Evolutionary conservation across 2,329 filamentous ascomycete genomes (phyloP), one percentile per base, ranked within the genome.

Genomic region (Neospermospora avenae): DNA sequence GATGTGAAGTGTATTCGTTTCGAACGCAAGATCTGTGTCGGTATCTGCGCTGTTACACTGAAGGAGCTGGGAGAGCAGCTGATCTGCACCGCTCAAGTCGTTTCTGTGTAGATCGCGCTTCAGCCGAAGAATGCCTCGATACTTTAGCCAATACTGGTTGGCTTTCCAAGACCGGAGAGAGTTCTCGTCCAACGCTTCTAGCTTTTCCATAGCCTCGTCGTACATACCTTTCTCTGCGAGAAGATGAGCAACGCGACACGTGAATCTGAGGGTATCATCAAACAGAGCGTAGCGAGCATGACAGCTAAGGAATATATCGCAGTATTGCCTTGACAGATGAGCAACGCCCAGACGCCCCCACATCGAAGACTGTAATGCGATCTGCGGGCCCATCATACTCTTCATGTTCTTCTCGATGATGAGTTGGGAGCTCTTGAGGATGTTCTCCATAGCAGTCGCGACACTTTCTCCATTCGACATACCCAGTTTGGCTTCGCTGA

Each of bases 401-500:
- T 83, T 84, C 70, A 95, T 82, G 65, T 90, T 86, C 67, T 88
- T 88, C 58, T 87, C 86, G n/a, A 93, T 80, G 62, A 92, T 88
- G 28, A 96, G 77, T 68, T 95, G 90, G 0, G 90, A 91, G 65
- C 90, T 89, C 70, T 92, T 88, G n/a, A 89, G 83, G 62, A 96
- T 83, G 66, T 87, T 84, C 72, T 96, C 92, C 55, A 95, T 80
- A 1, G 90, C 86, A 6, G 76, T 78, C 3, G 81, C 78, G 51
- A 83, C 72, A 70, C 87, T 81, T 75, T 85, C 84, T 10, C 91
- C 91, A 69, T 86, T 88, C 57, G 85, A 81, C 59, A 97, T 80
- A 20, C 84, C 84, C 44, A 96, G 77, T 72, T 93, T 96, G 2
- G 92, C 91, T 74, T 98, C 93, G 67, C 88, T 92, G 56, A 96